Percentiles rank a stretch among this genome's conserved stretches.
Conservation (phyloP, 176 grass and related monocot species). For the Musa schizocarpa region DNA sequence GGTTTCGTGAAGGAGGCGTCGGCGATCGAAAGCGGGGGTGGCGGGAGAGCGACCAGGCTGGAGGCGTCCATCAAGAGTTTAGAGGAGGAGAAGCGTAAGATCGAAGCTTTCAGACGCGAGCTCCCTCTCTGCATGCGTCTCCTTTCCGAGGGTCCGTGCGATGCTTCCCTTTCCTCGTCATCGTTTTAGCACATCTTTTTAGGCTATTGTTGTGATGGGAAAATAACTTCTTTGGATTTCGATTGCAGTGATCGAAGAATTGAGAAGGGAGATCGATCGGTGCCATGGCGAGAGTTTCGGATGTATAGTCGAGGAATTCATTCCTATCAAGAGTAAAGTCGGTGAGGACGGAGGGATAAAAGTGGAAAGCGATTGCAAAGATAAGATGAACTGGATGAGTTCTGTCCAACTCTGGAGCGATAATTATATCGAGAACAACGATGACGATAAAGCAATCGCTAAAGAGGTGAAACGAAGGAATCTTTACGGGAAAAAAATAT, state of each 20-base stretch:
- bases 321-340: constrained; percentile 33
- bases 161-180: not conserved
- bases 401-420: constrained; percentile 81
- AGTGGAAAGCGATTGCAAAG: constrained; percentile 39
- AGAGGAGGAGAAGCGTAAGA: constrained; percentile 80
- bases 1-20: constrained; percentile 36
- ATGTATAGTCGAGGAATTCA: constrained; percentile 11
- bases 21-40: not conserved
- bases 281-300: constrained; percentile 19
- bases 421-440: constrained; percentile 23
- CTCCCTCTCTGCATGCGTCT: constrained; percentile 88
- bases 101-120: constrained; percentile 77
- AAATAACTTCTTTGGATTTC: not conserved
- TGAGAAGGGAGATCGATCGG: constrained; percentile 61
- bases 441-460: not conserved
- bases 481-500: not conserved
- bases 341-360: constrained; percentile 11
- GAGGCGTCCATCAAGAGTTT: constrained; percentile 60
- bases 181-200: not conserved
- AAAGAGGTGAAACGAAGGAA: not conserved
- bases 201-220: not conserved
- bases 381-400: constrained; percentile 93
- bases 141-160: constrained; percentile 41
- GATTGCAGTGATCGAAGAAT: constrained; percentile 55
- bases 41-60: constrained; percentile 33